phyloP scores from a whole-genome alignment of 164 flowering plant species.

The Euptelea pleiosperma region DNA sequence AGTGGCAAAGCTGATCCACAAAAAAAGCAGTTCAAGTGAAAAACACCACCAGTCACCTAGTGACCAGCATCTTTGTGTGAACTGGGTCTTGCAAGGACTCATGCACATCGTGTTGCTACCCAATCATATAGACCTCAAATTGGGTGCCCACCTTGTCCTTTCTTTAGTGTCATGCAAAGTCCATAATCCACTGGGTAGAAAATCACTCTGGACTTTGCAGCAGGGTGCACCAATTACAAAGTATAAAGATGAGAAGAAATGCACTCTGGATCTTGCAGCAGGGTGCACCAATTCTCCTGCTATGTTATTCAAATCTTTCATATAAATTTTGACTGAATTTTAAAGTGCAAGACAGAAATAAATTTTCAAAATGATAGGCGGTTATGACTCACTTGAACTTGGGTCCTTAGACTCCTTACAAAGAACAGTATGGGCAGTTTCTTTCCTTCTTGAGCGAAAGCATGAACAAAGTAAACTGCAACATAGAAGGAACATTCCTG shows the following conservation, averaged over 20 bases:
- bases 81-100: too few relatives aligned
- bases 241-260: neutral
- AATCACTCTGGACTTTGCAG: too few relatives aligned
- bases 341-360: neutral
- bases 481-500: conserved; percentile 51
- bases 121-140: too few relatives aligned
- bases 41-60: too few relatives aligned
- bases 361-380: neutral
- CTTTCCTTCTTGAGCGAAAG: conserved; percentile 49
- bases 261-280: too few relatives aligned
- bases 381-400: conserved; percentile 57
- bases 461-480: conserved; percentile 66
- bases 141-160: too few relatives aligned
- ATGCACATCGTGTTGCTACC: too few relatives aligned
- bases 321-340: neutral
- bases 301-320: neutral
- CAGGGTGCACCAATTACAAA: neutral
- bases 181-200: too few relatives aligned
- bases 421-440: conserved; percentile 36
- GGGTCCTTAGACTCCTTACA: conserved; percentile 55
- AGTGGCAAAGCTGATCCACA: too few relatives aligned
- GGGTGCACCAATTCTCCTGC: neutral
- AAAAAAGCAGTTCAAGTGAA: too few relatives aligned
- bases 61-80: too few relatives aligned
- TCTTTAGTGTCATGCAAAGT: too few relatives aligned